Percentiles rank a stretch among this genome's conserved stretches.
Conservation (phyloP, 1,139 yeast genomes). For the Debaryomycetaceae sp. region DNA sequence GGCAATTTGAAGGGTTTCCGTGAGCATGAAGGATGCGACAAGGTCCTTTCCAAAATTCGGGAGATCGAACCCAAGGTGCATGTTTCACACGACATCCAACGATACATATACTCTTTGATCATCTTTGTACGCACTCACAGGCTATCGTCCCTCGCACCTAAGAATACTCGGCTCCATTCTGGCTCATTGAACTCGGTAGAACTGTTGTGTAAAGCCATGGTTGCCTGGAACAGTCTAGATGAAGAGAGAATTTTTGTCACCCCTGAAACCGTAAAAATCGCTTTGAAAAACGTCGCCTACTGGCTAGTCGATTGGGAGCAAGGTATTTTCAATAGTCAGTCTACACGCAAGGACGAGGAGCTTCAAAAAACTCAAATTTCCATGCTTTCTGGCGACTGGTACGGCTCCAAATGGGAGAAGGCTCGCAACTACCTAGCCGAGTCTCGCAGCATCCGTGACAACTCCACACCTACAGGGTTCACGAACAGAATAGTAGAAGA, state of each 20-base stretch:
- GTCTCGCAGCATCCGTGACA: constrained; percentile 16
- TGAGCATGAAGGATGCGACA: constrained; percentile 3
- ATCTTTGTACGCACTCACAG: constrained; percentile 41
- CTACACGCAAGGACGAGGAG: constrained; percentile 6
- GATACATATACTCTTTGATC: constrained; percentile 37
- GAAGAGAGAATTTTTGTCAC: constrained; percentile 25
- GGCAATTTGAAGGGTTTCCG: not conserved
- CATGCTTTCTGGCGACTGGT: constrained; percentile 47
- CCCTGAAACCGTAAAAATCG: constrained; percentile 39
- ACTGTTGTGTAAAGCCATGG: constrained; percentile 26
- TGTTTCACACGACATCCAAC: constrained; percentile 34
- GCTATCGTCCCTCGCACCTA: constrained; percentile 37
- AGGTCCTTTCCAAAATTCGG: constrained; percentile 8
- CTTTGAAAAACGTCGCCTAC: constrained; percentile 41
- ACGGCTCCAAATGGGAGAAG: constrained; percentile 41
- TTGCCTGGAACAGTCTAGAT: constrained; percentile 21
- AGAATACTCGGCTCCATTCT: constrained; percentile 33
- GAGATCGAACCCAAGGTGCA: constrained; percentile 16
- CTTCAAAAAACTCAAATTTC: constrained; percentile 24
- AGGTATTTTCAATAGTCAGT: constrained; percentile 10
- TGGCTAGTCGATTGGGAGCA: constrained; percentile 48
- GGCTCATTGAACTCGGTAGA: constrained; percentile 26
- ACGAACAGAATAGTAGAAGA: constrained; percentile 39
- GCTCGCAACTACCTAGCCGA: constrained; percentile 28
- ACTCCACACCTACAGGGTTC: constrained; percentile 30